Percentiles rank a stretch among this genome's conserved stretches.
These are phyloP conservation scores for Clarireedia paspali DNA, from an alignment of 2,329 filamentous ascomycete species.

Conservation along the genomic window DNA sequence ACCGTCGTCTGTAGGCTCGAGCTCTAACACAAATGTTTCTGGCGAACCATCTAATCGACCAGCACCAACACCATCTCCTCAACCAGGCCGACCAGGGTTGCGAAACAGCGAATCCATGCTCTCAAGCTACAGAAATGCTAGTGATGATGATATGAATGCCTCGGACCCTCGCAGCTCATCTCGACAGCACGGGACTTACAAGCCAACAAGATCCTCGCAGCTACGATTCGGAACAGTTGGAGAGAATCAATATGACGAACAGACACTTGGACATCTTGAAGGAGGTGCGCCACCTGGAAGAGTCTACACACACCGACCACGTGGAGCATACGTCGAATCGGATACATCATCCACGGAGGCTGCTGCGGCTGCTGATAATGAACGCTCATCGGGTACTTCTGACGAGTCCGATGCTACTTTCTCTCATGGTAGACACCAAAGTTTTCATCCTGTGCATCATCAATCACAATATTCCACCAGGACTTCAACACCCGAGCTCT, in stretches of 20 bases:
- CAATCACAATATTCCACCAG: constrained; percentile 8
- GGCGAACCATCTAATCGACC: not conserved
- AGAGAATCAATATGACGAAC: constrained; percentile 18
- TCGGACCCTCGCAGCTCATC: constrained; percentile 2
- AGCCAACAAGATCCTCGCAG: constrained; percentile 29
- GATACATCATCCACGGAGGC: constrained; percentile 19
- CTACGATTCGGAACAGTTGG: constrained; percentile 27
- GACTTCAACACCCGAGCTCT: constrained; percentile 6
- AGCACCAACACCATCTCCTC: not conserved
- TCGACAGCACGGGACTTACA: constrained; percentile 22
- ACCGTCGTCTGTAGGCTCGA: not conserved
- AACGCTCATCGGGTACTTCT: constrained; percentile 25
- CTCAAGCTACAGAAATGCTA: constrained; percentile 3
- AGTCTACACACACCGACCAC: constrained; percentile 17
- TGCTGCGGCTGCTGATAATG: constrained; percentile 23
- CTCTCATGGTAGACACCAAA: constrained; percentile 13
- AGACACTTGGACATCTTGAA: constrained; percentile 23
- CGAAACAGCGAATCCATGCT: constrained; percentile 3
- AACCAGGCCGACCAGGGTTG: not conserved
- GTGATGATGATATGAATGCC: constrained; percentile 3
- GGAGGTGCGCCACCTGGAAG: constrained; percentile 14
- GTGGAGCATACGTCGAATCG: constrained; percentile 12
- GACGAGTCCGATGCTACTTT: constrained; percentile 25
- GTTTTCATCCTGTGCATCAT: constrained; percentile 5
- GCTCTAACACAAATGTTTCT: constrained; percentile 2